A percentile compares a stretch with the other conserved stretches of the same genome.
These are phyloP conservation scores for Hypoxylon rickii DNA, from an alignment of 495 filamentous ascomycete species.

Conservation along the genomic window DNA sequence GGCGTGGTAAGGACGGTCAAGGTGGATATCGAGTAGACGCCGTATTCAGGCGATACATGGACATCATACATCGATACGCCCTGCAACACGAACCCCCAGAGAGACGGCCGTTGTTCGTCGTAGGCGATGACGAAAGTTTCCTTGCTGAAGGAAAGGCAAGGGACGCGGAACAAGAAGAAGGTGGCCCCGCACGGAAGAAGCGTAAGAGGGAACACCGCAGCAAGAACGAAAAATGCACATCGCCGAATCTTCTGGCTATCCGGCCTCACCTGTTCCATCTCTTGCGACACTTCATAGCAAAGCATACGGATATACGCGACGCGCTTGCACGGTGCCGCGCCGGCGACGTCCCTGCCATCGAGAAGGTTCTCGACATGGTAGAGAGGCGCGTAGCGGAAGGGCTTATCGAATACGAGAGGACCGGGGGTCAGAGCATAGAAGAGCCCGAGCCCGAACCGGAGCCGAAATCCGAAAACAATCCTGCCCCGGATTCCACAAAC, in stretches of 20 bases:
- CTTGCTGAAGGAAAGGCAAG: conserved; percentile 29
- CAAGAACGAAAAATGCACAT: conserved; percentile 53
- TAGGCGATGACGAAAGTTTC: conserved; percentile 60
- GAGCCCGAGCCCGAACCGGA: conserved; percentile 42
- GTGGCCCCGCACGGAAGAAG: conserved; percentile 63
- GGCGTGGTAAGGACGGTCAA: conserved; percentile 77
- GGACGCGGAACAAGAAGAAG: conserved; percentile 41
- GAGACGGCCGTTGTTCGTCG: conserved; percentile 73
- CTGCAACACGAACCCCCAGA: conserved; percentile 63
- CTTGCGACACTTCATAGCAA: conserved; percentile 75
- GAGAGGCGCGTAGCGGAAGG: conserved; percentile 75
- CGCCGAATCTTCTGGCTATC: conserved; percentile 79
- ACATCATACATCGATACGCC: conserved; percentile 81
- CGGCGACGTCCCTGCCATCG: conserved; percentile 71
- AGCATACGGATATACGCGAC: conserved; percentile 80
- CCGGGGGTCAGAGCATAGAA: conserved; percentile 59
- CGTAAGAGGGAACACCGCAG: conserved; percentile 54
- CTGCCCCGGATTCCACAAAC: conserved; percentile 30
- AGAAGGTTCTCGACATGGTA: conserved; percentile 60
- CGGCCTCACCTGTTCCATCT: conserved; percentile 94
- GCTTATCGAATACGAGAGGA: conserved; percentile 68
- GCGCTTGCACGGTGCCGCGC: conserved; percentile 67
- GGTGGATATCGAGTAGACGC: conserved; percentile 91
- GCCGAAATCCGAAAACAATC: conserved; percentile 13
- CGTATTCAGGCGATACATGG: conserved; percentile 82